Percentiles rank a stretch among this genome's conserved stretches.
Conservation (phyloP, 768 basidiomycete genomes). For the Cystobasidium onofrii region DNA sequence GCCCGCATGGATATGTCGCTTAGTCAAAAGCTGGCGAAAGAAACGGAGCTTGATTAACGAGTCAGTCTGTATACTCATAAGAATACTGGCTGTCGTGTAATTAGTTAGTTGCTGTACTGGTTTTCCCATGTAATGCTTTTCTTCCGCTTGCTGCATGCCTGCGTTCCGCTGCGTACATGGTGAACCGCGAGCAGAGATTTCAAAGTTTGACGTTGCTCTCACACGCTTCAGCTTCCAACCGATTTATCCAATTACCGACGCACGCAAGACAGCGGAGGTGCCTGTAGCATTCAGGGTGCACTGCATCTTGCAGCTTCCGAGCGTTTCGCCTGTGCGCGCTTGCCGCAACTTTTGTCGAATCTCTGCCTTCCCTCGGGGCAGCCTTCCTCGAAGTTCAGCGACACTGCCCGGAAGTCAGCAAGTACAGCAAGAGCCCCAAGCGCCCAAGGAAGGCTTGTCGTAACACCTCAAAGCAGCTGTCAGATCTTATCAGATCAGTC, state of each 20-base stretch:
- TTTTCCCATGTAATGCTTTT: neutral
- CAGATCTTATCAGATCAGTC: neutral
- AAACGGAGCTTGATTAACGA: too few species aligned
- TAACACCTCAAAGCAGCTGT: neutral
- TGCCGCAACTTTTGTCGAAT: neutral
- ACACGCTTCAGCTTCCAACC: neutral
- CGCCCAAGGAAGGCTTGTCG: neutral
- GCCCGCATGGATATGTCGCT: too few species aligned
- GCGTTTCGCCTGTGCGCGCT: neutral
- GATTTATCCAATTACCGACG: neutral
- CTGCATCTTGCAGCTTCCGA: neutral
- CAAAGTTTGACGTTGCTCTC: neutral
- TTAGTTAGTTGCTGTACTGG: neutral
- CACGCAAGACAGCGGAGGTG: neutral
- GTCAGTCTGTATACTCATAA: too few species aligned
- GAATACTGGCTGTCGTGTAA: neutral
- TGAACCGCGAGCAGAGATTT: neutral
- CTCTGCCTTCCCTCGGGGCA: neutral
- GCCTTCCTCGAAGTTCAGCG: constrained; percentile 3
- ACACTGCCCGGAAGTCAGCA: neutral
- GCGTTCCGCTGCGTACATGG: neutral
- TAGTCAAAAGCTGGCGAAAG: too few species aligned
- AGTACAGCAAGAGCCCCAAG: neutral
- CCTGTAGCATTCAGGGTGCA: neutral
- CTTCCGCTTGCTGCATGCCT: neutral